These are phyloP conservation scores for Cutaneotrichosporon sp. DNA, from an alignment of 1,284 basidiomycete species.

Conservation along the genomic window DNA sequence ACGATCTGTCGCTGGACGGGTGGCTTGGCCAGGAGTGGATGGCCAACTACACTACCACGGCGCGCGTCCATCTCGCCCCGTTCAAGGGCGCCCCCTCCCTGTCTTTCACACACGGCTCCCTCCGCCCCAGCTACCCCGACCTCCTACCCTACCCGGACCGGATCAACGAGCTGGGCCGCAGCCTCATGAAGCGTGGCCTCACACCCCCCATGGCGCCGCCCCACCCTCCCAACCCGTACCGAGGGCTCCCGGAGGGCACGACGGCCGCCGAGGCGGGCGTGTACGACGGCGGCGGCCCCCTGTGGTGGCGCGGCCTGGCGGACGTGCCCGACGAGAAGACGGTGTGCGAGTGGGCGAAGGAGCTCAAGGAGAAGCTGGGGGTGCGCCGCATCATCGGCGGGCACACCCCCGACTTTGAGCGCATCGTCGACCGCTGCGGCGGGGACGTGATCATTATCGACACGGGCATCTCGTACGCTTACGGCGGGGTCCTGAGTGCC, in stretches of 20 bases:
- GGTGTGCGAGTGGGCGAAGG: slow-evolving; percentile 70
- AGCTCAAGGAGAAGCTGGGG: slow-evolving; percentile 69
- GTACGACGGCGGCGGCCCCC: slow-evolving; percentile 73
- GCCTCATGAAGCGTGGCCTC: slow-evolving; percentile 65
- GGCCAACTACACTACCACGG: slow-evolving; percentile 78
- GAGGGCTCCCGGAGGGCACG: slow-evolving; percentile 68
- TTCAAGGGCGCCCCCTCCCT: slow-evolving; percentile 67
- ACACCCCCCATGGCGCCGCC: slow-evolving; percentile 65
- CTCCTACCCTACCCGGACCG: slow-evolving; percentile 75
- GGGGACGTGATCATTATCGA: slow-evolving; percentile 91
- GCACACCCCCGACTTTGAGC: slow-evolving; percentile 86
- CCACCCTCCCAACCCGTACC: slow-evolving; percentile 76
- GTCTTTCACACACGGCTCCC: slow-evolving; percentile 84
- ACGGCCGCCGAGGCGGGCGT: slow-evolving; percentile 68
- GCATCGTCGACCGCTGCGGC: slow-evolving; percentile 76
- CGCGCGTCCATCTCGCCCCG: slow-evolving; percentile 73
- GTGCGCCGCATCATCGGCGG: slow-evolving; percentile 86
- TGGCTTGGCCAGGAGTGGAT: slow-evolving; percentile 82
- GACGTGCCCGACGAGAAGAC: slow-evolving; percentile 59
- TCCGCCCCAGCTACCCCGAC: slow-evolving; percentile 70
- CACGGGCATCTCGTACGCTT: slow-evolving; percentile 87
- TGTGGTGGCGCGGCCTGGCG: slow-evolving; percentile 84
- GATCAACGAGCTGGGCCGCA: slow-evolving; percentile 71
- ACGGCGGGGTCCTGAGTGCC: slow-evolving; percentile 85
- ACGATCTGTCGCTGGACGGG: slow-evolving; percentile 67